A percentile compares a stretch with the other conserved stretches of the same genome.
Conservation (phyloP, 768 basidiomycete genomes). For the Leccinum arenicola region DNA sequence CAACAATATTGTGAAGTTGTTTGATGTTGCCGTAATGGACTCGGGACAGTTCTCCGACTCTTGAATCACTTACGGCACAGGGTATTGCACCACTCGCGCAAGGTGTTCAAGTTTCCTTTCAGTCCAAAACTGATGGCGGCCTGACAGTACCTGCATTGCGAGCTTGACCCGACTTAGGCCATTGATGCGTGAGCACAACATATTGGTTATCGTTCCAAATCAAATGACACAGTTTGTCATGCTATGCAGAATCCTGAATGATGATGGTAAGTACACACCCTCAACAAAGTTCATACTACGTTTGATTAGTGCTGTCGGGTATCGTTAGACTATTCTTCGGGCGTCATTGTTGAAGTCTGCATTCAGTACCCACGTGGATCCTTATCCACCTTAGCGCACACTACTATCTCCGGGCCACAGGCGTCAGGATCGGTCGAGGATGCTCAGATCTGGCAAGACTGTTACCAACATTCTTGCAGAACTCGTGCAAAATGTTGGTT, state of each 20-base stretch:
- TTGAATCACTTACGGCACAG: too few relatives aligned
- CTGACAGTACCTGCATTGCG: slow-evolving; percentile 22
- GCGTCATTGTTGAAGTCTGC: slow-evolving; percentile 55
- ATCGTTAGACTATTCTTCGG: slow-evolving; percentile 54
- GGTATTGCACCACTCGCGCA: too few relatives aligned
- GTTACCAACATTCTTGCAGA: slow-evolving; percentile 61
- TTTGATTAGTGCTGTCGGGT: background rate
- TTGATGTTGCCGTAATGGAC: too few relatives aligned
- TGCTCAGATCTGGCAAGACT: slow-evolving; percentile 46
- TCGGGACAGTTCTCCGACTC: too few relatives aligned
- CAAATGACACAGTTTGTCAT: too few relatives aligned
- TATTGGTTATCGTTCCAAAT: too few relatives aligned
- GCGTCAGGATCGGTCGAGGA: slow-evolving; percentile 32
- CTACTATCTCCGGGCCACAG: slow-evolving; percentile 54
- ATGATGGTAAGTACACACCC: slow-evolving; percentile 38
- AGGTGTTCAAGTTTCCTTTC: slow-evolving; percentile 17
- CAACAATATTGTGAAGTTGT: too few relatives aligned
- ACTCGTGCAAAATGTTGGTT: slow-evolving; percentile 51
- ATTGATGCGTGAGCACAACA: slow-evolving; percentile 38
- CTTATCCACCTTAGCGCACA: slow-evolving; percentile 58
- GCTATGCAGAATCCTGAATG: slow-evolving; percentile 42
- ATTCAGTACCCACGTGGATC: slow-evolving; percentile 55
- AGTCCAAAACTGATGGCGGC: slow-evolving; percentile 15
- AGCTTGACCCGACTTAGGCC: slow-evolving; percentile 44
- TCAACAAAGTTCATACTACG: background rate